Base-by-base conservation (phyloP, 2,329 filamentous ascomycete genomes). In the Xylariaceae sp. region DNA sequence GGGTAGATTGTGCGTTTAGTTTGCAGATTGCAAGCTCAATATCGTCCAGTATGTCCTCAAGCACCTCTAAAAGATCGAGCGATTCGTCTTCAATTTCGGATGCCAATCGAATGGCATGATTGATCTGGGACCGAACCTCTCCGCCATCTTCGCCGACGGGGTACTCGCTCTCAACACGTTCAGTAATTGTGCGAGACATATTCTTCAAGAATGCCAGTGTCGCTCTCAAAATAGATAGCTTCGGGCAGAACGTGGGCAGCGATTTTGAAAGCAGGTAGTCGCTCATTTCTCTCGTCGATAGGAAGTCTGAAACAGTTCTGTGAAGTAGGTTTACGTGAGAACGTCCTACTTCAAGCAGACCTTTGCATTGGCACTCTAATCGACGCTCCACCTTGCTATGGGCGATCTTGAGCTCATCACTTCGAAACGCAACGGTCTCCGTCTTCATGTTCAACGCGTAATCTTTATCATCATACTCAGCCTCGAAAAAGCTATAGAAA, bases 221-320 rank as follows among this genome's bases (percentile, higher is more conserved):
- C n/a, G n/a, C n/a, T n/a, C n/a, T n/a, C n/a, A n/a, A n/a, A n/a
- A n/a, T n/a, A n/a, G n/a, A n/a, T n/a, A n/a, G n/a, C n/a, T n/a
- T n/a, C n/a, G n/a, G n/a, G n/a, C n/a, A n/a, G 20, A 35, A 44
- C n/a, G 2, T n/a, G 10, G 5, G 12, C 4, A 5, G 5, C 1
- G n/a, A 3, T n/a, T 44, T 44, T 2, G 2, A 2, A 5, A 10
- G 2, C 10, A 44, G 19, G 22, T 39, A 44, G 2, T 39, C 42
- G 2, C 6, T 6, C 25, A 35, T 44, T 3, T 44, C 37, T 35
- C 11, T n/a, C 17, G 42, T 44, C 3, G 7, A 7, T 4, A 44
- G 20, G n/a, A 39, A 44, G 23, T 44, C 42, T 10, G 10, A 10
- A 14, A 44, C 42, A 3, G 35, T 44, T n/a, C 42, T 33, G 34